Evolutionary conservation across 2,329 filamentous ascomycete genomes (phyloP).

Genomic region (Cercospora sp.): DNA sequence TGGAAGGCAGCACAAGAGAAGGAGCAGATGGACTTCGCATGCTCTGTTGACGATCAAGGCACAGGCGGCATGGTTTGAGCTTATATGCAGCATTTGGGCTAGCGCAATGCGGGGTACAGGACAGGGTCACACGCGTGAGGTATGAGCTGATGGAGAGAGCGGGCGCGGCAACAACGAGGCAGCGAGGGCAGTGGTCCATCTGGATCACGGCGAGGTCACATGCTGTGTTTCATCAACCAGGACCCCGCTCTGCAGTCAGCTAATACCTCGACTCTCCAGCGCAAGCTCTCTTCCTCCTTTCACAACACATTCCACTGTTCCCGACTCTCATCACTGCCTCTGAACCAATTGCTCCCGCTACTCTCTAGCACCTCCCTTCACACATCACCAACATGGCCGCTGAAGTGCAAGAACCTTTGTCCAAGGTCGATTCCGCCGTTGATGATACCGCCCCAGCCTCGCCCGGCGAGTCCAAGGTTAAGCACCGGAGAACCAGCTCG

Average conservation of each 20-base stretch:
- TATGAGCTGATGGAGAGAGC: neutral
- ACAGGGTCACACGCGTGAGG: neutral
- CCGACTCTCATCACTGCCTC: neutral
- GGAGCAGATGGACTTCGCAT: neutral
- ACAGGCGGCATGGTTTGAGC: neutral
- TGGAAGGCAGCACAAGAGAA: neutral
- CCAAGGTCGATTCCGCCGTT: constrained; percentile 85
- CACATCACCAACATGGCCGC: constrained; percentile 50
- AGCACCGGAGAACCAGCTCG: constrained; percentile 70
- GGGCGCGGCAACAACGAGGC: neutral
- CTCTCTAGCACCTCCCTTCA: neutral
- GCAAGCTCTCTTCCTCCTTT: constrained; percentile 3
- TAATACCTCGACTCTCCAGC: neutral
- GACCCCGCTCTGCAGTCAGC: neutral
- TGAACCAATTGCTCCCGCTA: neutral
- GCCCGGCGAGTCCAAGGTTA: constrained; percentile 65
- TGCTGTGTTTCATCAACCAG: neutral
- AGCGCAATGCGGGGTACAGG: constrained; percentile 7
- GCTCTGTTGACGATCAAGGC: neutral
- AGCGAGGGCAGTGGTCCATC: neutral
- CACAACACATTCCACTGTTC: neutral
- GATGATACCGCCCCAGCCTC: constrained; percentile 65
- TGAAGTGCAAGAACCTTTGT: constrained; percentile 57
- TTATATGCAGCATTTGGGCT: constrained; percentile 1
- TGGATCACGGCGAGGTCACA: constrained; percentile 2